Base-by-base conservation (phyloP, 768 basidiomycete species). In the Phallus indusiatus region DNA sequence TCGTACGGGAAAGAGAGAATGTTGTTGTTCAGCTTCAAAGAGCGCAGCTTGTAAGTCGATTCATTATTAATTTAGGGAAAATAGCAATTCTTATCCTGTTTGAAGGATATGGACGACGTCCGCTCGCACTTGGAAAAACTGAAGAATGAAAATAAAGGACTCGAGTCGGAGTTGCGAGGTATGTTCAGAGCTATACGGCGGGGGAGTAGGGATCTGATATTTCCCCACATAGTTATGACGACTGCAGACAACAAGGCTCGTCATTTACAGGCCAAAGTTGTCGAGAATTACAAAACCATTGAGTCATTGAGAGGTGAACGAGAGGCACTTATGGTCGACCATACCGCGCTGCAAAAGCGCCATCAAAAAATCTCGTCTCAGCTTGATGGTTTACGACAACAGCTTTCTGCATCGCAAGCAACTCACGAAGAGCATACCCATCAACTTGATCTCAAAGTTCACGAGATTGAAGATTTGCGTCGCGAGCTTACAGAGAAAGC, bases 271-370 rank as follows among this genome's bases (percentile, higher is more conserved):
- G 73, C 71, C 49, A 85, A 81, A 59, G 83, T 89, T 11, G 71
- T 77, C 11, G 85, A 88, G 69, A 93, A 90, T 60, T 71, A 75
- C 0, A 80, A 82, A 60, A 80, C 81, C 2, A 87, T 92, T 52
- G 82, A 89, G 24, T 81, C 86, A 33, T 74, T 94, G 34, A 81
- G 91, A 20, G 80, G 86, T 61, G 91, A 94, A 66, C 85, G 89
- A 3, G 78, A 85, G 28, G 68, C 85, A 52, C 80, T 94, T 22
- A 77, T 76, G 9, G 70, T 73, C 16, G 88, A 92, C 64, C 82
- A 91, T 66, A 87, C 86, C 67, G 77, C 81, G 50, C 76, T 93
- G 33, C 88, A 92, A 66, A 77, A 77, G 20, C 81, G 79, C 18
- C 85, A 84, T 64, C 70, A 80, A 3, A 81, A 88, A 48, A 75